These are phyloP conservation scores for Beauveria asiatica DNA, from an alignment of 2,329 filamentous ascomycete species.

Conservation along the genomic window DNA sequence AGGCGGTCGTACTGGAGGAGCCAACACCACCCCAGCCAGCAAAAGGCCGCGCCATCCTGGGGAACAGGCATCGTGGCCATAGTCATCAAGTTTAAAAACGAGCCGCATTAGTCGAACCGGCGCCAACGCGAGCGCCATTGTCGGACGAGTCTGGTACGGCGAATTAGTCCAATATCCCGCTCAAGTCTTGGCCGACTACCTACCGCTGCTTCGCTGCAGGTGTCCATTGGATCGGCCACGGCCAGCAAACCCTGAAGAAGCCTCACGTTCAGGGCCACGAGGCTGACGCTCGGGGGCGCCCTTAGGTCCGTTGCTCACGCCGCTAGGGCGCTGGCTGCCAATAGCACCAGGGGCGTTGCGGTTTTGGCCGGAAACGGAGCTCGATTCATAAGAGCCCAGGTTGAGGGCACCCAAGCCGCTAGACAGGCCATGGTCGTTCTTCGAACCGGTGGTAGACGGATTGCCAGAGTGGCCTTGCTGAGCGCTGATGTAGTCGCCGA, in stretches of 20 bases:
- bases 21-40: conserved; percentile 13
- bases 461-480: conserved; percentile 27
- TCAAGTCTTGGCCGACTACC: conserved; percentile 20
- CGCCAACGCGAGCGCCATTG: conserved; percentile 30
- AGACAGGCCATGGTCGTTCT: conserved; percentile 34
- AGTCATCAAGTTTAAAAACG: background rate
- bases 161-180: background rate
- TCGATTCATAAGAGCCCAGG: conserved; percentile 43
- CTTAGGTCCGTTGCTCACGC: conserved; percentile 30
- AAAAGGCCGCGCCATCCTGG: conserved; percentile 10
- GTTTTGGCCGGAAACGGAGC: conserved; percentile 24
- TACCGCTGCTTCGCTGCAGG: conserved; percentile 53
- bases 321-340: conserved; percentile 53
- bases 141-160: conserved; percentile 32
- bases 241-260: conserved; percentile 41
- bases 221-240: conserved; percentile 52
- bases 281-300: conserved; percentile 53
- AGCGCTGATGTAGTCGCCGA: conserved; percentile 37
- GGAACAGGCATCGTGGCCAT: background rate
- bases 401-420: conserved; percentile 42
- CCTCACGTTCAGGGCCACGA: conserved; percentile 56
- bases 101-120: conserved; percentile 23
- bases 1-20: background rate
- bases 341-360: conserved; percentile 52
- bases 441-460: conserved; percentile 30